Conservation (phyloP, 805 yeast genomes). For the Jamesozyma piceae region DNA sequence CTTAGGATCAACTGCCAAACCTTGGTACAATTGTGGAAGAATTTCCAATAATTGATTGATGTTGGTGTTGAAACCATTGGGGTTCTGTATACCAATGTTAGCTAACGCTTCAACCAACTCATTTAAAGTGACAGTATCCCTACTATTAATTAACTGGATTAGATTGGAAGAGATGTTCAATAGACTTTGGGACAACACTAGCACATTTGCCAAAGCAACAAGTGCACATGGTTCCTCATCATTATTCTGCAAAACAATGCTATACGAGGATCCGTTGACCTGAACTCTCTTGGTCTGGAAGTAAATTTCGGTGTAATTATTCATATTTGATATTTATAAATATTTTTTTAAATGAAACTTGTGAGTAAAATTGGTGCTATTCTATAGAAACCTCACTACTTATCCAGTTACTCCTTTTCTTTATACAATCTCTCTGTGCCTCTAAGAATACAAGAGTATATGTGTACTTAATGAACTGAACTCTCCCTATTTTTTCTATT, state of each 20-base stretch:
- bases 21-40: slow-evolving; percentile 59
- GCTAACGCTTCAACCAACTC: slow-evolving; percentile 44
- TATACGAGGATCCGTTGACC: slow-evolving; percentile 32
- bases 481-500: too few species aligned
- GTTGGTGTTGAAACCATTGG: slow-evolving; percentile 25
- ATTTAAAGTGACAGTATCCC: slow-evolving; percentile 29
- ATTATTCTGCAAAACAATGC: slow-evolving; percentile 59
- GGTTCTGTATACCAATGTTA: slow-evolving; percentile 33
- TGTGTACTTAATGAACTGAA: too few species aligned
- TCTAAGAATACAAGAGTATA: too few species aligned
- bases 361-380: too few species aligned
- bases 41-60: slow-evolving; percentile 39
- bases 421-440: too few species aligned
- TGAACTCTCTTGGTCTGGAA: slow-evolving; percentile 19
- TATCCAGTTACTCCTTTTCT: too few species aligned
- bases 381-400: too few species aligned
- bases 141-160: slow-evolving; percentile 27
- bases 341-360: too few species aligned
- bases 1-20: slow-evolving; percentile 63
- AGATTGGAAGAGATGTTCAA: slow-evolving; percentile 8
- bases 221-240: slow-evolving; percentile 73
- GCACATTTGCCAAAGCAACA: slow-evolving; percentile 63
- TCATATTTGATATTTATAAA: too few species aligned
- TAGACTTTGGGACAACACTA: slow-evolving; percentile 41
- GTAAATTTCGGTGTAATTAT: slow-evolving; percentile 2